phyloP scores from a whole-genome alignment of 192 early-diverging fungal genomes.

The Phycomyces blakesleeanus region DNA sequence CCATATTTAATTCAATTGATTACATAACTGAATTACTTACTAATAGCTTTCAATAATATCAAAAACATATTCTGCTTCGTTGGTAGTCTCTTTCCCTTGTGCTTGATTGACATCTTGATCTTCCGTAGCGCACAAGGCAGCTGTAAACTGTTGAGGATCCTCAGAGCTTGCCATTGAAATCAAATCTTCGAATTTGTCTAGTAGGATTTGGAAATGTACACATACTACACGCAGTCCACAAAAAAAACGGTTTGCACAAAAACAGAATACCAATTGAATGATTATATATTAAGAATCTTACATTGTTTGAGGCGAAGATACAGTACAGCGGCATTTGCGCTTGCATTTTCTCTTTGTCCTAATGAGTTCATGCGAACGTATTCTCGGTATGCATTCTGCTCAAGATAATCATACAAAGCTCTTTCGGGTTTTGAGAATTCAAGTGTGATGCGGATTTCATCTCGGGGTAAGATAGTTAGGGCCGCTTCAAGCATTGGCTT shows the following conservation, averaged over 20 bases:
- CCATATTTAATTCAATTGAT: neutral
- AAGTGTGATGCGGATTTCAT: conserved; percentile 10
- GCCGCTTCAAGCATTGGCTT: neutral
- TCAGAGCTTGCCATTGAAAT: conserved; percentile 1
- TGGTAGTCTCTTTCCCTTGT: neutral
- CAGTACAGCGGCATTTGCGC: neutral
- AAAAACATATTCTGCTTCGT: conserved; percentile 12
- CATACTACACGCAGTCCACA: conserved; percentile 1
- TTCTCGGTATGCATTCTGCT: conserved; percentile 11
- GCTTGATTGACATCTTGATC: neutral
- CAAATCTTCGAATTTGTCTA: conserved; percentile 16
- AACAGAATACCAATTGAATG: neutral
- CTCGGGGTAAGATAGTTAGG: conserved; percentile 13
- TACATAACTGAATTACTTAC: neutral
- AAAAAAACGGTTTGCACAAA: neutral
- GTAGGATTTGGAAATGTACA: conserved; percentile 12
- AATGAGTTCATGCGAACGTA: neutral
- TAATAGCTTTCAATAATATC: conserved; percentile 16
- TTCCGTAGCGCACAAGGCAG: neutral
- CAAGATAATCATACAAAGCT: conserved; percentile 26
- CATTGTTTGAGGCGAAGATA: conserved; percentile 25
- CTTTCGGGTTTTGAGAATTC: conserved; percentile 16
- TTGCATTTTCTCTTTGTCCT: neutral
- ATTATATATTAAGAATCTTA: neutral
- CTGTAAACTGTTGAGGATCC: neutral